phyloP scores from a whole-genome alignment of 768 basidiomycete species.

The Mycena capillaripes region DNA sequence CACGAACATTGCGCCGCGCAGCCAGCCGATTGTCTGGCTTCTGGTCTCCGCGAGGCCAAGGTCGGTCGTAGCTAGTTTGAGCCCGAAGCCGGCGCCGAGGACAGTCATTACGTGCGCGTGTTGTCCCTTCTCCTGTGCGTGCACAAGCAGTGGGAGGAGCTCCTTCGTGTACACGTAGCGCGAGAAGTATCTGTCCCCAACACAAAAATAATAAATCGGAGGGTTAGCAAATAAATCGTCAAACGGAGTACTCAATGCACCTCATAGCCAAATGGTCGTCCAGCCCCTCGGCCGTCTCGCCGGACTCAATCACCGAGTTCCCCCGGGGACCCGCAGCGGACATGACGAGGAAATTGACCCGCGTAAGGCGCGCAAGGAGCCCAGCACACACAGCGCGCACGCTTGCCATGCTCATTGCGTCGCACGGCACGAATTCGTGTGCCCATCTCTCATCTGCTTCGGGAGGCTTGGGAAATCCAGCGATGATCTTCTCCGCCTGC shows the following conservation, averaged over 20 bases:
- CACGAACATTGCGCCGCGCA: not conserved
- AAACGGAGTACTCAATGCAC: no score
- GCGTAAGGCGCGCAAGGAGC: constrained; percentile 34
- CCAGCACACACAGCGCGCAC: not conserved
- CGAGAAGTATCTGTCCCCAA: constrained; percentile 3
- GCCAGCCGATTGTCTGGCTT: no score
- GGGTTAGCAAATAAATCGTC: no score
- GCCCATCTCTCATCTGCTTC: not conserved
- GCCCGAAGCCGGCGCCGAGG: constrained; percentile 32
- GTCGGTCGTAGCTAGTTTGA: not conserved
- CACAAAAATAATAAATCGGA: no score
- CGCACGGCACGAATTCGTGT: constrained; percentile 51
- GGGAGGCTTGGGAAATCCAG: constrained; percentile 15
- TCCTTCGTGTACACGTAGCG: constrained; percentile 48
- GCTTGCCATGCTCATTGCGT: constrained; percentile 39
- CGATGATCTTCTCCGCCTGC: not conserved
- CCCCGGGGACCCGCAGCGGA: constrained; percentile 21
- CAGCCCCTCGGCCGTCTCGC: constrained; percentile 30
- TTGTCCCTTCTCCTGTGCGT: constrained; percentile 44
- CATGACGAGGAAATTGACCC: constrained; percentile 51
- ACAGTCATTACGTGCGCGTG: constrained; percentile 22
- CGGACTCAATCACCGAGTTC: constrained; percentile 9
- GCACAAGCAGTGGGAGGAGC: constrained; percentile 46
- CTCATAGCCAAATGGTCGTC: constrained; percentile 16
- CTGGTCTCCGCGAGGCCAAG: no score